Conservation (phyloP, 108 stramenopile species). For the Pseudonitzschia multiseries region DNA sequence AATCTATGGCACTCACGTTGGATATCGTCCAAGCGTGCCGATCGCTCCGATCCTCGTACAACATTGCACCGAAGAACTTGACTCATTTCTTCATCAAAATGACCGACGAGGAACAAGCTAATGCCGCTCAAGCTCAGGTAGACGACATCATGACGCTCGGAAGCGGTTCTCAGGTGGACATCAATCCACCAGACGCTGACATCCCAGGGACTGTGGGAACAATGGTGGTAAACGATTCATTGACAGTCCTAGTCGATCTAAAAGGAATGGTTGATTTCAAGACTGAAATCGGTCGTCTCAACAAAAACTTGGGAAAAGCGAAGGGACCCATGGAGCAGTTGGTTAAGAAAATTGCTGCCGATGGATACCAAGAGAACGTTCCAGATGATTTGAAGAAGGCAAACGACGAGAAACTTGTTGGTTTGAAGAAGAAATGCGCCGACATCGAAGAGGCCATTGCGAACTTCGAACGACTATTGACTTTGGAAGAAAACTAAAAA, state of each 20-base stretch:
- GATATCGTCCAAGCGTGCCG: slow-evolving; percentile 82
- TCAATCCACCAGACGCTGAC: slow-evolving; percentile 53
- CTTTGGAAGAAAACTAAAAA: slow-evolving; percentile 46
- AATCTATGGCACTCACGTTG: slow-evolving; percentile 79
- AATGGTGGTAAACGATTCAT: slow-evolving; percentile 75
- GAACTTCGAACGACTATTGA: slow-evolving; percentile 70
- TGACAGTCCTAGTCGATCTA: slow-evolving; percentile 90
- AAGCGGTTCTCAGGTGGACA: slow-evolving; percentile 60
- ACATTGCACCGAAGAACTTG: slow-evolving; percentile 77
- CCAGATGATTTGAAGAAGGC: slow-evolving; percentile 57
- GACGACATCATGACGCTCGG: slow-evolving; percentile 87
- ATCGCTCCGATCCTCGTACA: slow-evolving; percentile 81
- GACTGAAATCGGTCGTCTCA: slow-evolving; percentile 89
- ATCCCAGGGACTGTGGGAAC: slow-evolving; percentile 81
- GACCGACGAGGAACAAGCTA: slow-evolving; percentile 42
- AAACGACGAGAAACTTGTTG: slow-evolving; percentile 69
- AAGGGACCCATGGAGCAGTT: slow-evolving; percentile 53
- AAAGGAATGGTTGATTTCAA: slow-evolving; percentile 95
- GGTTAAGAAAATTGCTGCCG: slow-evolving; percentile 65
- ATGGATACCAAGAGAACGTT: slow-evolving; percentile 78
- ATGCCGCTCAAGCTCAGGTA: slow-evolving; percentile 40
- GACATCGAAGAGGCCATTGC: slow-evolving; percentile 81
- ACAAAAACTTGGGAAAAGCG: slow-evolving; percentile 71
- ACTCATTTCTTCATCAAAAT: slow-evolving; percentile 88
- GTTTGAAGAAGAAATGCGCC: slow-evolving; percentile 69